Conservation (phyloP, 1,284 basidiomycete species). For the Thecaphora thlaspeos region DNA sequence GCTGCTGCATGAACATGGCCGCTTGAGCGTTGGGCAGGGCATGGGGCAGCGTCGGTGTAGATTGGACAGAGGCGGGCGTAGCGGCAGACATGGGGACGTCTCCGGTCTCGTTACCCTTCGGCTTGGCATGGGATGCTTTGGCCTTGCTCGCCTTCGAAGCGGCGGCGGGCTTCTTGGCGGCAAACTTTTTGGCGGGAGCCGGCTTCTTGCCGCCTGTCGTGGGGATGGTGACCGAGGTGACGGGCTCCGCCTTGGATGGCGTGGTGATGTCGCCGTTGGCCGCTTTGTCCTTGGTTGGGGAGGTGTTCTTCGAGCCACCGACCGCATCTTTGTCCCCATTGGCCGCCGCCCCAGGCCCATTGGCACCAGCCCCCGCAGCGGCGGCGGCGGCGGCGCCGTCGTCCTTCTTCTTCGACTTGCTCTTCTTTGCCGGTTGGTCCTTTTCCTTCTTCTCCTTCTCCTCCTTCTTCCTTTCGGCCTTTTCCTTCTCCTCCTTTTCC, state of each 20-base stretch:
- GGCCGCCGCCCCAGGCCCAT: slow-evolving; percentile 16
- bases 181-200: slow-evolving; percentile 25
- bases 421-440: slow-evolving; percentile 21
- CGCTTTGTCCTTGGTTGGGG: not conserved
- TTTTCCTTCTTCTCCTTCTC: slow-evolving; percentile 1
- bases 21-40: slow-evolving; percentile 13
- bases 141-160: slow-evolving; percentile 26
- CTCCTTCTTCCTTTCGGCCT: not conserved
- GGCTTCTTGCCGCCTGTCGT: slow-evolving; percentile 10
- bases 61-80: slow-evolving; percentile 24
- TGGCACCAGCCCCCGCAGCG: slow-evolving; percentile 15
- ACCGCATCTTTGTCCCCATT: slow-evolving; percentile 17
- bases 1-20: slow-evolving; percentile 14
- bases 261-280: not conserved
- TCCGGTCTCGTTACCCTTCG: not conserved
- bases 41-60: slow-evolving; percentile 21
- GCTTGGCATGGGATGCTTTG: not conserved
- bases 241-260: not conserved
- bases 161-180: slow-evolving; percentile 25
- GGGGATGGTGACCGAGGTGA: not conserved
- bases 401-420: slow-evolving; percentile 38
- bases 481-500: slow-evolving; percentile 24
- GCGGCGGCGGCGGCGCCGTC: slow-evolving; percentile 27
- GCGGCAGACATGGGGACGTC: not conserved
- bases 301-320: not conserved